Evolutionary conservation across 2,329 filamentous ascomycete genomes (phyloP), one percentile per base, ranked within the genome.

Genomic region (Pleoardoris graminearum): DNA sequence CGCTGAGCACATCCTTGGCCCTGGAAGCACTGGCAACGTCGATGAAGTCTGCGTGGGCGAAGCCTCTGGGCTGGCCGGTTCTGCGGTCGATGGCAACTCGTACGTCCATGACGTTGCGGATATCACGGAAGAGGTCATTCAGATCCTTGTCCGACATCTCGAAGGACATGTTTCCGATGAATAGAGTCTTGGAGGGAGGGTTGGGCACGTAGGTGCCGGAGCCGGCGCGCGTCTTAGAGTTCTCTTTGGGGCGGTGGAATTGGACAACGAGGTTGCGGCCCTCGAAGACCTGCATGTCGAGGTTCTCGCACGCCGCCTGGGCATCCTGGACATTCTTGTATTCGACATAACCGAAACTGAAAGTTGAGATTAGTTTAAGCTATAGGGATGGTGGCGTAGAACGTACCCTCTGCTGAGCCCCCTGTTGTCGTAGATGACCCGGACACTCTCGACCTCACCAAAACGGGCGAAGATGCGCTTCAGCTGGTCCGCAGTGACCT

Each of bases 71-170:
- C 75, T 89, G 87, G 39, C 91, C 91, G 6, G 89, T 91, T 59
- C 85, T 81, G 63, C 89, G 84, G 75, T 96, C 90, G 63, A 94
- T 88, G 46, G 91, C 88, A 50, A 96, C 87, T 55, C 91, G 85
- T 42, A 96, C 85, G 65, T 92, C 89, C 48, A 81, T 76, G 42
- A 93, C 81, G 70, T 89, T 87, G 44, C 81, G 77, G 54, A 95
- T 79, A 21, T 84, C 81, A 52, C 81, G 78, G 81, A 96, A 93
- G 22, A 95, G 75, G 48, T 85, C 80, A 75, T 92, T 91, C 48
- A 96, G 79, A 66, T 96, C 91, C 48, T 84, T 83, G 68, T 96
- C 91, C 7, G 88, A 89, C 77, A 92, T 88, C 75, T 95, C 89
- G 69, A 89, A 94, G 10, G 89, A 86, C 75, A 96, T 85, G 77